phyloP scores from a whole-genome alignment of 164 flowering plant species.

The Nelumbo lutea region DNA sequence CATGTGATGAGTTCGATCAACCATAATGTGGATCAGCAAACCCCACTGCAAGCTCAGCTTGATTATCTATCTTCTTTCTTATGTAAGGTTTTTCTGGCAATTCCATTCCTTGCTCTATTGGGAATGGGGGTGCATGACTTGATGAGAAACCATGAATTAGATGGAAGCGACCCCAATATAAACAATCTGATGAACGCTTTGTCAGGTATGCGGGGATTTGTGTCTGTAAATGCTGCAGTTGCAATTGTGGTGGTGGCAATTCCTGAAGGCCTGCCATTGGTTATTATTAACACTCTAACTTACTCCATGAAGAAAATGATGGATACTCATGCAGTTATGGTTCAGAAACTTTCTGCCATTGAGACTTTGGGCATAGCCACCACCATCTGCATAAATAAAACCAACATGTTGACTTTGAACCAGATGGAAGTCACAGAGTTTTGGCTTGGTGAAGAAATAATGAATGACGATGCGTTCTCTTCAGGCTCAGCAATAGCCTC shows the following conservation, averaged over 20 bases:
- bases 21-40: conserved; percentile 32
- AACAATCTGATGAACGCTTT: conserved; percentile 31
- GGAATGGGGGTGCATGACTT: conserved; percentile 34
- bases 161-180: conserved; percentile 28
- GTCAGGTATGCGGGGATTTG: conserved; percentile 10
- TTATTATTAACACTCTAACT: conserved; percentile 37
- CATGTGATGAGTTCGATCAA: conserved; percentile 58
- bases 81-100: conserved; percentile 47
- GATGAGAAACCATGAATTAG: conserved; percentile 31
- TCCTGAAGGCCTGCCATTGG: conserved; percentile 39
- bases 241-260: conserved; percentile 40
- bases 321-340: conserved; percentile 32
- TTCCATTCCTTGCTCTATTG: conserved; percentile 39
- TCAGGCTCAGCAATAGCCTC: conserved; percentile 3
- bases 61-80: conserved; percentile 50
- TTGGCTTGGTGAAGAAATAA: conserved; percentile 35
- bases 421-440: conserved; percentile 57
- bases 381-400: conserved; percentile 36
- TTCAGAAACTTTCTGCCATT: conserved; percentile 31
- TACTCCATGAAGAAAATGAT: conserved; percentile 44
- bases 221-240: conserved; percentile 27
- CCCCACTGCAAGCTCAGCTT: conserved; percentile 57
- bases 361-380: conserved; percentile 40
- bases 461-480: conserved; percentile 9
- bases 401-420: conserved; percentile 53